Base-by-base conservation (phyloP, 73 alveolate genomes). In the Uronychia setigera region DNA sequence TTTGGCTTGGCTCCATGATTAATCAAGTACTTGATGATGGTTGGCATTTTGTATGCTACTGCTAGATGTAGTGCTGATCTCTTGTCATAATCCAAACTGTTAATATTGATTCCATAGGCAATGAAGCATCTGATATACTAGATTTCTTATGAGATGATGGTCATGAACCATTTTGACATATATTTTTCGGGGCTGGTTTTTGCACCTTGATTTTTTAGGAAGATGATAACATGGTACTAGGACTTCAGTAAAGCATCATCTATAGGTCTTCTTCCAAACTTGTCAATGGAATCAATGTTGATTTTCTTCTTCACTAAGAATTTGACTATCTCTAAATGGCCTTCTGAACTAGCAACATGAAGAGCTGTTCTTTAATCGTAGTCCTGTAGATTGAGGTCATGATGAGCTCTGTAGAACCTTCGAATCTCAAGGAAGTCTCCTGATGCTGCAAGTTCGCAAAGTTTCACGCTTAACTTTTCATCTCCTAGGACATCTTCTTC, bases 1-100 rank as follows among this genome's bases (percentile, higher is more conserved):
- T 0, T 1, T 1, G 25, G 28, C 58, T 81, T 76, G 28, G 88
- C 88, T 74, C 88, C 88, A 81, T 81, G 80, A 58, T 29, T 35
- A 1, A 81, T 28, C 33, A 81, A 59, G 60, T 81, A 81, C 32
- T 81, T 58, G 19, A 46, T 5, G 5, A 46, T 19, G 67, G 67
- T 46, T 19, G 67, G 67, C 67, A 46, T 46, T 19, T 46, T 46
- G 67, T 46, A 46, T 19, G 32, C 5, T 31, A 33, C 67, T 1
- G 88, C 88, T 13, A 81, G 35, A 35, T 83, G 90, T 0, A 83
- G 84, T 11, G 90, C 80, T 19, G 90, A 74, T 67, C 90, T 67
- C 1, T 32, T 26, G 76, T 83, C 90, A 83, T 83, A 83, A 35
- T 83, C 90, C 9, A 25, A 0, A 30, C 31, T 32, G 75, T 74